Evolutionary conservation across 768 basidiomycete genomes (phyloP).

Genomic region (Termitomyces sp.): DNA sequence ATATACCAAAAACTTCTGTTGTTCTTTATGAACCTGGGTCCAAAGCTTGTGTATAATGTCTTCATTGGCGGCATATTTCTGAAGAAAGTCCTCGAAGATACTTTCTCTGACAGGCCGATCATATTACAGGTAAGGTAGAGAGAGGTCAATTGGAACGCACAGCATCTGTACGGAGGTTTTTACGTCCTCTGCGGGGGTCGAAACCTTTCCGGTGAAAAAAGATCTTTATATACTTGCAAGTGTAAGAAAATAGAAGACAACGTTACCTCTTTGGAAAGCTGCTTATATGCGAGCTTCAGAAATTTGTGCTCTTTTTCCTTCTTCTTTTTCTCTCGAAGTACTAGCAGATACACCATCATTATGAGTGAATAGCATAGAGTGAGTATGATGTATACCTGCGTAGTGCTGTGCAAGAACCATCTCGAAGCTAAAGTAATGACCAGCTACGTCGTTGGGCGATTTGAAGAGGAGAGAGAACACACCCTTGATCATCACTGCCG

Average conservation of each 20-base stretch:
- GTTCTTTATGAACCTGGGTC: constrained; percentile 22
- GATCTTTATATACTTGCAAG: neutral
- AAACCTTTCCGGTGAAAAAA: constrained; percentile 7
- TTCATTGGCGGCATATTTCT: constrained; percentile 25
- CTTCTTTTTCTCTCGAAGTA: constrained; percentile 18
- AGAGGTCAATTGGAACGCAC: constrained; percentile 10
- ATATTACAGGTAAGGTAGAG: neutral
- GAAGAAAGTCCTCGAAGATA: constrained; percentile 20
- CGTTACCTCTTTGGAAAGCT: constrained; percentile 20
- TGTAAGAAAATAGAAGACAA: neutral
- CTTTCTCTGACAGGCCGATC: constrained; percentile 16
- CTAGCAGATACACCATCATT: constrained; percentile 3
- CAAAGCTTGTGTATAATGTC: constrained; percentile 24
- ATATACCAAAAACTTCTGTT: constrained; percentile 23
- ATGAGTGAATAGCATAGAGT: neutral
- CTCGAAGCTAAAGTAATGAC: constrained; percentile 13
- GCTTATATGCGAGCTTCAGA: constrained; percentile 20
- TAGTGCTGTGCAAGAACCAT: constrained; percentile 18
- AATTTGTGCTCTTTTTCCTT: constrained; percentile 22
- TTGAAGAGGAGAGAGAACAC: neutral
- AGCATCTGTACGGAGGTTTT: constrained; percentile 12
- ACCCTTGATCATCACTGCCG: constrained; percentile 23
- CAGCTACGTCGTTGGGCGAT: neutral
- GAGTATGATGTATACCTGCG: constrained; percentile 12
- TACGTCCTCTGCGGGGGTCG: constrained; percentile 16